Base-by-base conservation (phyloP, 139 green algal species). In the Chlorella sorokiniana region DNA sequence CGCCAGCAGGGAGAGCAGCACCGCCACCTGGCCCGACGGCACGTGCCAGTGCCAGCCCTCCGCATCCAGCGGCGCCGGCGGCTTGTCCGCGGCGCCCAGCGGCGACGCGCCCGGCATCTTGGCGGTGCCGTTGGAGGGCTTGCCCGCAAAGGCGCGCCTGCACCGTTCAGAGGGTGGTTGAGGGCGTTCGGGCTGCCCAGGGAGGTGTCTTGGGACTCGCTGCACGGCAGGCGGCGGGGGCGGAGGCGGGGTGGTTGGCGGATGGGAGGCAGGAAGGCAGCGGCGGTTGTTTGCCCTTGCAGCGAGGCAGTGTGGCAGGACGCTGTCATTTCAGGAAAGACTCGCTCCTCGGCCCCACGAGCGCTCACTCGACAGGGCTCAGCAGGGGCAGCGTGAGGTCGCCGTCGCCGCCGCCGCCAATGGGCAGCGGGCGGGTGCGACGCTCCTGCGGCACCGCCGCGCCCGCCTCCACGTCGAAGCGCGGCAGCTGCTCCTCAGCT, bases 1-100 rank as follows among this genome's bases (percentile, higher is more conserved):
- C 51, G 76, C 76, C 33, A 82, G 76, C 42, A 82, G 63, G 44
- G 48, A 22, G 42, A 82, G 23, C 44, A 82, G 76, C 25, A 75
- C 25, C 0, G 31, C 33, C 0, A 75, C 10, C 44, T 74, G 48
- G 33, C 31, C 44, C 62, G 22, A 52, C 23, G 62, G 62, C 11
- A 82, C n/a, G 42, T 82, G 62, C 33, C 42, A 42, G 3, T 9
- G 45, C 62, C 63, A 82, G 42, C 41, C 29, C 29, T 27, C 14
- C 65, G 10, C 7, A 33, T 4, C n/a, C 25, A 40, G 52, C 73
- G 23, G 29, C 37, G 9, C 18, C 44, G 20, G 44, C 70, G 4
- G 9, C 33, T 45, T 68, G 23, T 68, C 22, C 3, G 2, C 5
- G 52, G 52, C 27, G 40, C 25, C 27, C 45, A 3, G n/a, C 54